Conservation (phyloP, 257 asterid species). For the Capsicum baccatum region DNA sequence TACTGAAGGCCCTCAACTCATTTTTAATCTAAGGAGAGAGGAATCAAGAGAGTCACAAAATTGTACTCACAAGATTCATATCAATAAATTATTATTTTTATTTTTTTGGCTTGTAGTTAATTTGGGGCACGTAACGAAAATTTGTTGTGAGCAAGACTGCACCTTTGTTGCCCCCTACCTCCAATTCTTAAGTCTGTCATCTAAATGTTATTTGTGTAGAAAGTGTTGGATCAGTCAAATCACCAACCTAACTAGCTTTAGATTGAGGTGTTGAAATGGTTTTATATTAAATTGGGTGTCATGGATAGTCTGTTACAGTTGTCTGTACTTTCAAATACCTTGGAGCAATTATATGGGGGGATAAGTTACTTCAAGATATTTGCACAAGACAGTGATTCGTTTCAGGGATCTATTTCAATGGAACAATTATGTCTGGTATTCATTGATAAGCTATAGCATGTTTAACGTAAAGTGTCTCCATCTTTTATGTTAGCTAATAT, state of each 20-base stretch:
- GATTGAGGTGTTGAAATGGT: background rate
- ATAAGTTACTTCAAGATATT: background rate
- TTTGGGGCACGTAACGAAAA: no score
- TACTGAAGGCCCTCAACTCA: no score
- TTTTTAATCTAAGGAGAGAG: no score
- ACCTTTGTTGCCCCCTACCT: no score
- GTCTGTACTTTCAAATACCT: background rate
- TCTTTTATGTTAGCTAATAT: background rate
- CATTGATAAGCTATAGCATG: background rate
- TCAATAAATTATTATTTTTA: no score
- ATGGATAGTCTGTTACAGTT: background rate
- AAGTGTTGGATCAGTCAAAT: background rate
- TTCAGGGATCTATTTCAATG: background rate
- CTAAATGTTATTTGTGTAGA: background rate
- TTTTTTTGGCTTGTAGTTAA: no score
- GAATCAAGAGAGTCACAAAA: no score
- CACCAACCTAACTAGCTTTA: slow-evolving; percentile 5
- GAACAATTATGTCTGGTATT: background rate
- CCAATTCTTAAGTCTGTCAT: background rate
- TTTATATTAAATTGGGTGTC: background rate
- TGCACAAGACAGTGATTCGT: background rate
- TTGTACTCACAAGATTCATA: no score
- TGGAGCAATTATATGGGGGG: background rate
- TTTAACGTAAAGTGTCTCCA: background rate
- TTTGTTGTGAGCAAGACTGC: no score